phyloP scores from a whole-genome alignment of 768 basidiomycete species.

The Mycena venus region DNA sequence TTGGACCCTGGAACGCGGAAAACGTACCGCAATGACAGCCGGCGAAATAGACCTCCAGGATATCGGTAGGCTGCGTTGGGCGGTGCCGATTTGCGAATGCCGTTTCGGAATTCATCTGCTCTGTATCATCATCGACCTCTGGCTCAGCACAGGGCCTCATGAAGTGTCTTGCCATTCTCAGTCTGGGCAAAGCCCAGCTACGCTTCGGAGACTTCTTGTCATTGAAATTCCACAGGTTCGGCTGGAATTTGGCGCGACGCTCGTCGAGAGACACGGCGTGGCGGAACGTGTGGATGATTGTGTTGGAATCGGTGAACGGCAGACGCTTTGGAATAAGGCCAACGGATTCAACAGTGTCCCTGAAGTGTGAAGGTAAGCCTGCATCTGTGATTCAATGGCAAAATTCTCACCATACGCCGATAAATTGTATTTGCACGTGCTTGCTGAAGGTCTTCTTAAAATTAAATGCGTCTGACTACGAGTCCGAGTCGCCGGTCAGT shows the following conservation, averaged over 20 bases:
- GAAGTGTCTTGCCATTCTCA: neutral
- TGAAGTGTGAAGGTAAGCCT: conserved; percentile 38
- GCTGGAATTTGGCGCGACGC: conserved; percentile 69
- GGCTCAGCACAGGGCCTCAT: neutral
- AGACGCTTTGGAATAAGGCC: conserved; percentile 66
- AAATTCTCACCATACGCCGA: conserved; percentile 65
- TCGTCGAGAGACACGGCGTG: conserved; percentile 79
- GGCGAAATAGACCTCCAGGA: conserved; percentile 81
- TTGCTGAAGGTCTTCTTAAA: conserved; percentile 70
- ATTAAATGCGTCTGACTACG: conserved; percentile 64
- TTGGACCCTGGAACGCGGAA: neutral
- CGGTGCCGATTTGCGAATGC: conserved; percentile 32
- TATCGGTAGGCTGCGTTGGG: conserved; percentile 41
- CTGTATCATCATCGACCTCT: conserved; percentile 3
- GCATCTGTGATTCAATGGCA: too few species aligned
- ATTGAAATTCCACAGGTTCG: neutral
- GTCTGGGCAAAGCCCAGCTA: neutral
- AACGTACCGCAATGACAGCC: conserved; percentile 62
- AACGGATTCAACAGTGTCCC: conserved; percentile 80
- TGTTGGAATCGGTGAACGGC: conserved; percentile 71
- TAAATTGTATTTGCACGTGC: conserved; percentile 67
- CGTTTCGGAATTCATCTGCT: conserved; percentile 20
- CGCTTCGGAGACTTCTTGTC: conserved; percentile 8
- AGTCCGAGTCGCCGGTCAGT: neutral
- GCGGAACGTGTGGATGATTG: conserved; percentile 69